Percentiles rank a stretch among this genome's conserved stretches.
Evolutionary conservation across 805 yeast genomes (phyloP).

Genomic region (Candida loeiensis): DNA sequence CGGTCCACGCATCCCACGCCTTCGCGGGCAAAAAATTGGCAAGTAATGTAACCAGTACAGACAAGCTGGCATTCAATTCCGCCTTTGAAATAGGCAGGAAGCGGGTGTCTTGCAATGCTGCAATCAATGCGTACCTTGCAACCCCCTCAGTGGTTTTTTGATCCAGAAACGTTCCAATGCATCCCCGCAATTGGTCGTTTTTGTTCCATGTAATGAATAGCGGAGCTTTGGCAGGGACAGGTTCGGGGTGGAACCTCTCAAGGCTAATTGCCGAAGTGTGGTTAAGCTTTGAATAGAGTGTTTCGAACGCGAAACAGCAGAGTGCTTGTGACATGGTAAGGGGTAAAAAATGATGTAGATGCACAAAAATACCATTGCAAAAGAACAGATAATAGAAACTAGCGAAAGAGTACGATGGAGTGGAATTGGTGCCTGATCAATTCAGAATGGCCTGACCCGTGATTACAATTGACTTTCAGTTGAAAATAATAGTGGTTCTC

Average conservation of each 20-base stretch:
- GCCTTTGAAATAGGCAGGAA: slow-evolving; percentile 57
- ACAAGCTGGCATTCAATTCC: slow-evolving; percentile 52
- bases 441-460: too few relatives aligned
- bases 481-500: too few relatives aligned
- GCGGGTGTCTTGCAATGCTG: slow-evolving; percentile 75
- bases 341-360: neutral
- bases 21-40: slow-evolving; percentile 51
- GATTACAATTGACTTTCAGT: too few relatives aligned
- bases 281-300: slow-evolving; percentile 21
- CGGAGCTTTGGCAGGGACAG: slow-evolving; percentile 42
- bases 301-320: slow-evolving; percentile 37
- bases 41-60: slow-evolving; percentile 62
- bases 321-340: slow-evolving; percentile 33
- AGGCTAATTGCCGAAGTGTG: slow-evolving; percentile 15
- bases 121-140: slow-evolving; percentile 51
- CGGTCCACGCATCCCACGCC: slow-evolving; percentile 66
- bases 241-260: slow-evolving; percentile 9
- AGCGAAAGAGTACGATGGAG: too few relatives aligned
- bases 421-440: too few relatives aligned
- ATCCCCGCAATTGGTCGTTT: slow-evolving; percentile 63
- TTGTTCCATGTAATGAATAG: slow-evolving; percentile 88
- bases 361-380: too few relatives aligned
- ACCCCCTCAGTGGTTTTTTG: slow-evolving; percentile 57
- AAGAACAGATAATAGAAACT: too few relatives aligned
- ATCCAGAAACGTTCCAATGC: slow-evolving; percentile 83